Conservation (phyloP, 495 filamentous ascomycete species). For the Aspergillus baeticus region DNA sequence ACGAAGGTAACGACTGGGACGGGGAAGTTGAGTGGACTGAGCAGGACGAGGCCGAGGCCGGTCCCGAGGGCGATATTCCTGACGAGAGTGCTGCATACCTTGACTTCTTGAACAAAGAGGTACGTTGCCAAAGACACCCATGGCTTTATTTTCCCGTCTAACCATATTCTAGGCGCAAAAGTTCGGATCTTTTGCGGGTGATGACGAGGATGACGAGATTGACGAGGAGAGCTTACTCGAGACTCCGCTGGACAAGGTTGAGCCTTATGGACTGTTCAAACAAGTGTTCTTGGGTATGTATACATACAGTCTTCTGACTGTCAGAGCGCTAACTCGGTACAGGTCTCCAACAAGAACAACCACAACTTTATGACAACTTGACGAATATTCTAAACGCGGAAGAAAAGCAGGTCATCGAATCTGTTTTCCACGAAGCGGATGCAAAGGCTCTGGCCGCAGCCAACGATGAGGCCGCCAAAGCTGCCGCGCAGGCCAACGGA, state of each 20-base stretch:
- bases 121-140: no score
- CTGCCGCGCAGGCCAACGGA: conserved; percentile 38
- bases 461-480: conserved; percentile 31
- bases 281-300: conserved; percentile 75
- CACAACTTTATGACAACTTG: conserved; percentile 79
- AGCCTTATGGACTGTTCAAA: conserved; percentile 88
- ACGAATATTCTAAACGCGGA: conserved; percentile 75
- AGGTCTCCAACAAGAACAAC: conserved; percentile 90
- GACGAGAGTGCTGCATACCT: conserved; percentile 94
- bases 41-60: conserved; percentile 55
- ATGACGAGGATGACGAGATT: conserved; percentile 77
- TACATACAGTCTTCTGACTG: no score
- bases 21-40: conserved; percentile 70
- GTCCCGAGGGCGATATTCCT: conserved; percentile 62
- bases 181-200: conserved; percentile 65
- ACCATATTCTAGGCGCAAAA: conserved; percentile 72
- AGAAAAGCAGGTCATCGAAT: conserved; percentile 78
- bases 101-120: conserved; percentile 92
- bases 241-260: conserved; percentile 89
- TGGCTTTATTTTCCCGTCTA: no score
- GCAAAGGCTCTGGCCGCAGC: conserved; percentile 48
- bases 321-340: no score
- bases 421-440: conserved; percentile 79
- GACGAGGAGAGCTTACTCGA: conserved; percentile 92
- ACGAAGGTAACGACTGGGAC: conserved; percentile 67